Base-by-base conservation (phyloP, 345 rosid genomes). In the Turnera subulata region DNA sequence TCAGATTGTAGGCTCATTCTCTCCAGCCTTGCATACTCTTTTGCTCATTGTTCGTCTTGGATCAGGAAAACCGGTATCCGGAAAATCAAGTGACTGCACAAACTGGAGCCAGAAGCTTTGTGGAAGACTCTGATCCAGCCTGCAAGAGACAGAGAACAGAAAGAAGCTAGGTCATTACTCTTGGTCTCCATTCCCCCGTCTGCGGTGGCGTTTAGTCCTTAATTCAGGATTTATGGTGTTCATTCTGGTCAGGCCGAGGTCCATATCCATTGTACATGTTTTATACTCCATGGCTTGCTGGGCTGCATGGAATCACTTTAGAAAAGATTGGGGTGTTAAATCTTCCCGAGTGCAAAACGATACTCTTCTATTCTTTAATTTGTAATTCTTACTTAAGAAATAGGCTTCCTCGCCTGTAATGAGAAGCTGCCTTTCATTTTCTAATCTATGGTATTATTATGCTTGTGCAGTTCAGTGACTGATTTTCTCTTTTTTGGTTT, bases 101-200 rank as follows among this genome's bases (percentile, higher is more conserved):
- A 61, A 72, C 67, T 74, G 76, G 69, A 71, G 67, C 32, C 23
- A 57, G 58, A 46, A 55, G 67, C 73, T 52, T 21, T 48, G 46
- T 16, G 6, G 81, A 70, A 61, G 78, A 76, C 54, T 65, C 64
- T 38, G 71, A 76, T 63, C 77, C 59, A 46, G 72, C 62, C 50
- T 67, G 47, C 51, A 82, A 82, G 80, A 80, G 78, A 65, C 78
- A 20, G 15, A 65, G 81, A 59, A 74, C 68, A 58, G 76, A 70
- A 52, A 71, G 55, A 50, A 46, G 61, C 64, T 79, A 65, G 66
- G 54, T 48, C 50, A n/a, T 55, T 35, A 22, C 56, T 61, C 54
- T 16, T 57, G 29, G 50, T 60, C 26, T 55, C 20, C 38, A 58
- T 55, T 35, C 59, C 26, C 29, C 29, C 22, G 23, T 35, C n/a